Base-by-base conservation (phyloP, 2,329 filamentous ascomycete genomes). In the Neurospora crassa region DNA sequence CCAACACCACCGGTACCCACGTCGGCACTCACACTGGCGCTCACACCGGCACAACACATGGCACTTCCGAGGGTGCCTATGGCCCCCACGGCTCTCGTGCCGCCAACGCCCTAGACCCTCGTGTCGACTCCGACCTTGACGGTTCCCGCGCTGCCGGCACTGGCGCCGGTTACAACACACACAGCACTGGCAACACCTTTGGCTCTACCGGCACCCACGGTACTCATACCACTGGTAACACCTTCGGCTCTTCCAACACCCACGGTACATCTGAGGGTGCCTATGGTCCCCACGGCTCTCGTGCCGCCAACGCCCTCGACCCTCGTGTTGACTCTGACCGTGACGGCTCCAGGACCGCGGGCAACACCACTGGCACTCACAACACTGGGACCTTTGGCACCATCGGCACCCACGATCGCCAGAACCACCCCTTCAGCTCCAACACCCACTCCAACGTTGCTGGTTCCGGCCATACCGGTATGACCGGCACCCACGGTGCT, bases 271-370 rank as follows among this genome's bases (percentile, higher is more conserved):
- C 75, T 76, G 72, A 77, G 69, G 78, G 78, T 16, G 73, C 73
- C 40, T 72, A 77, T 70, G 82, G 83, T 5, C 82, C 82, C 6
- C 81, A 85, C 75, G 73, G 74, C 72, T 80, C 78, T 18, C 79
- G 80, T 71, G 45, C 79, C 14, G 80, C 80, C 69, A 86, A 87
- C 78, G 82, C 84, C 40, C 71, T 79, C 5, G 85, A 87, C 74
- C 85, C 85, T 34, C 80, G 84, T 18, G 81, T 85, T 68, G 83
- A 86, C 73, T 83, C 81, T 18, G 82, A 85, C 76, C 78, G 82
- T 59, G 82, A 82, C 68, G 72, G 74, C 72, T 73, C 71, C 29
- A 43, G 43, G 47, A 74, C 73, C 18, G n/a, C 74, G 3, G 72
- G 47, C 20, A 63, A 74, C 43, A 73, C 71, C 67, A 82, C 83